phyloP scores from a whole-genome alignment of 805 yeast species.

The Yarrowia bubula region DNA sequence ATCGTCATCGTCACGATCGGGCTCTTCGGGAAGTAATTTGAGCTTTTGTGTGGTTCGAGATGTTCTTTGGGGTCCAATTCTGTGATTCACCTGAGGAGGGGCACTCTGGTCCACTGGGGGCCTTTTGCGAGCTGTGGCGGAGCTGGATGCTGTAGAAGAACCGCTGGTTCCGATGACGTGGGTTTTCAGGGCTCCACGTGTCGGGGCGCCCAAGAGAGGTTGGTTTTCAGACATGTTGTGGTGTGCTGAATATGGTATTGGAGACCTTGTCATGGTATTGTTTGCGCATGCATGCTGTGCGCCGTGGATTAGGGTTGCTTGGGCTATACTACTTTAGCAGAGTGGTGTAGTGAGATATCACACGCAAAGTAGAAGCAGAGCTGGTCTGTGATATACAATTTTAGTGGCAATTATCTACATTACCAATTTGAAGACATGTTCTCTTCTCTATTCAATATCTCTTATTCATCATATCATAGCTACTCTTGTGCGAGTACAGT shows the following conservation, averaged over 20 bases:
- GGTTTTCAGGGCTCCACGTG: slow-evolving; percentile 13
- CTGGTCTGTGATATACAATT: no score
- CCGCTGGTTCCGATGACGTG: not conserved
- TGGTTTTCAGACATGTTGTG: slow-evolving; percentile 21
- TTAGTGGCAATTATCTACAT: no score
- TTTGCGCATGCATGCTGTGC: slow-evolving; percentile 14
- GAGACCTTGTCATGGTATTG: not conserved
- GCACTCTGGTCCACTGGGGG: slow-evolving; percentile 27
- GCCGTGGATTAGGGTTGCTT: not conserved
- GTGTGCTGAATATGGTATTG: not conserved
- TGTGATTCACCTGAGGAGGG: slow-evolving; percentile 22
- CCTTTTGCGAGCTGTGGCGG: slow-evolving; percentile 5
- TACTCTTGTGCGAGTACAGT: no score
- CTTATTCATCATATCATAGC: no score
- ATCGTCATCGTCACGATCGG: slow-evolving; percentile 31
- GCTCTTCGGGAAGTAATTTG: slow-evolving; percentile 73
- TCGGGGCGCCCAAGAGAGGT: slow-evolving; percentile 9
- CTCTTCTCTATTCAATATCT: no score
- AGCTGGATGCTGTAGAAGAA: not conserved
- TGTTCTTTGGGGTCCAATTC: slow-evolving; percentile 56
- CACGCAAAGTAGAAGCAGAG: no score
- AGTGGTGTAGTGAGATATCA: not conserved
- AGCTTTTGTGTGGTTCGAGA: slow-evolving; percentile 86
- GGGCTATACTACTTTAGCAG: not conserved
- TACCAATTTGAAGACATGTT: no score